Evolutionary conservation across 352 stramenopile genomes (phyloP), one percentile per base, ranked within the genome.

Genomic region (Thraustochytrium sp.): DNA sequence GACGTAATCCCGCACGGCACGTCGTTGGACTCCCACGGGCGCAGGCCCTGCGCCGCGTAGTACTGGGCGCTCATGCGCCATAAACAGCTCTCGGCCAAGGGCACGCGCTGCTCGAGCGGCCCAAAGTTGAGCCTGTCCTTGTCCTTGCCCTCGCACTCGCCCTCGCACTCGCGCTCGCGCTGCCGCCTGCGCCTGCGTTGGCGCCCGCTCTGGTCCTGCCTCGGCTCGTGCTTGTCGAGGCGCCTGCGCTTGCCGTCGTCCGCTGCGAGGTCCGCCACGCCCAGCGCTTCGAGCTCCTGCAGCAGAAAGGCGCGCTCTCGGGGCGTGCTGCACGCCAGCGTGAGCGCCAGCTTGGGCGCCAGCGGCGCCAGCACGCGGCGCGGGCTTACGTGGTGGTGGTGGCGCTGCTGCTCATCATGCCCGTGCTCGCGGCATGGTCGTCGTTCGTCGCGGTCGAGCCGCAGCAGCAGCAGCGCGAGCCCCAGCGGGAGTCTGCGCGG

Each of bases 1-100:
- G 65, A 77, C 40, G 65, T 77, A 13, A 77, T 77, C 2, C 42
- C 65, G 46, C 34, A 77, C 37, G 65, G 65, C 9, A 77, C 65
- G 13, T 77, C 13, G 26, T 77, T 72, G 23, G 42, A 36, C 29
- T 23, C 64, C 65, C 65, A 77, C 0, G 65, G 29, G 13, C 64
- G 26, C 18, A 62, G 42, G n/a, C 65, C 65, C 11, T 23, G 46
- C 1, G 42, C 42, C 42, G 68, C 36, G 31, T 77, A 77, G 26
- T 38, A 77, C 18, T 38, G 8, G 18, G 29, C 42, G 31, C 46
- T 77, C 18, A 23, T 62, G 34, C 64, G 9, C 65, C 65, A 77
- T 11, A 77, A 21, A n/a, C 42, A 62, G 65, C 65, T 77, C 26
- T 77, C 13, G n/a, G 42, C 31, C 9, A 77, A 62, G 9, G n/a